Percentiles rank a stretch among this genome's conserved stretches.
Conservation (phyloP, 257 asterid species). For the Solanum tarapatanum region DNA sequence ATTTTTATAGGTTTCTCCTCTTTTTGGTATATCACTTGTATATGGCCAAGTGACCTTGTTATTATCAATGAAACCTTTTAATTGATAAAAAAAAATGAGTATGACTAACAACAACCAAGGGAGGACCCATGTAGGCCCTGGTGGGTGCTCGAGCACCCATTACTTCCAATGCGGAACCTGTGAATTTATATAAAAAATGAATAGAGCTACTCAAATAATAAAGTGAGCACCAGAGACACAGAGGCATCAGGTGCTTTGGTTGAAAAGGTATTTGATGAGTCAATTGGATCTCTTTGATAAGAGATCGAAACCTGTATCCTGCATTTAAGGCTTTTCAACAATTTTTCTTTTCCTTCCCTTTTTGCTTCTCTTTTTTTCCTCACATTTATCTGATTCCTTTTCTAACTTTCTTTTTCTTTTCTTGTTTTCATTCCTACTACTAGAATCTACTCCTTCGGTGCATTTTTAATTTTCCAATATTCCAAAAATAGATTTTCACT, state of each 20-base stretch:
- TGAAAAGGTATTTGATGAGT: not conserved
- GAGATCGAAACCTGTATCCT: not conserved
- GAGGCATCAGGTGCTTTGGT: not conserved
- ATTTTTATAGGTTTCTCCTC: not conserved
- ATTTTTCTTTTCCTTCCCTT: not conserved
- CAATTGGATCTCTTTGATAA: not conserved
- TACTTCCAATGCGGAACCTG: not conserved
- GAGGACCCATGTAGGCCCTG: not conserved
- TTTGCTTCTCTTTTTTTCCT: not conserved
- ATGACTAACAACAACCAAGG: not conserved
- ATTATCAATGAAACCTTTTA: not conserved
- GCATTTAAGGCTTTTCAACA: not conserved
- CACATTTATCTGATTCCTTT: not conserved
- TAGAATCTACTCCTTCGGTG: not conserved
- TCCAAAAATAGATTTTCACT: not conserved
- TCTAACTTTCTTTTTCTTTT: not conserved
- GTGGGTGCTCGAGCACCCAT: not conserved
- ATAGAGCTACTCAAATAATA: not conserved
- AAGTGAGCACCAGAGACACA: not conserved
- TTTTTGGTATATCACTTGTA: not conserved
- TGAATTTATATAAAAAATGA: not conserved
- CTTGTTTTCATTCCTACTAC: not conserved
- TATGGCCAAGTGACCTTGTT: not conserved
- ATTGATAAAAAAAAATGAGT: not conserved
- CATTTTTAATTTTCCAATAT: not conserved